Conservation (phyloP, 768 basidiomycete species). For the Hirschioporus abietinus region DNA sequence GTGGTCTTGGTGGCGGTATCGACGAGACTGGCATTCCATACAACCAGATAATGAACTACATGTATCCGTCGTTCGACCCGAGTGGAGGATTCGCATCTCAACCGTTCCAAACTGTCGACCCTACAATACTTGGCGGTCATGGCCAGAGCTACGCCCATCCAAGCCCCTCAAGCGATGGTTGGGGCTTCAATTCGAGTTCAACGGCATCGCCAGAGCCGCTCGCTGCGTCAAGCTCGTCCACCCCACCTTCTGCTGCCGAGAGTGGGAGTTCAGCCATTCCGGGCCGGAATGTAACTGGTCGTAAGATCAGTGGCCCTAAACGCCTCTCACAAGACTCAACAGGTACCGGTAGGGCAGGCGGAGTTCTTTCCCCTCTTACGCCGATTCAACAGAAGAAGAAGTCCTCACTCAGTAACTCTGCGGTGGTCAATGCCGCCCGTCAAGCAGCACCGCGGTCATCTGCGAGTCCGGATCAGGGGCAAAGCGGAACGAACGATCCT, state of each 20-base stretch:
- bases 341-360: constrained; percentile 3
- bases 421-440: constrained; percentile 21
- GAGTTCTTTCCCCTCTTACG: neutral
- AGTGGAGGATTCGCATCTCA: constrained; percentile 30
- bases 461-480: constrained; percentile 54
- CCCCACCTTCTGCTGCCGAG: constrained; percentile 61
- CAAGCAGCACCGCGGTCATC: constrained; percentile 42
- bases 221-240: constrained; percentile 62
- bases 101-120: constrained; percentile 82
- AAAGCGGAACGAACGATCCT: constrained; percentile 17
- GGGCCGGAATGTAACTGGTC: constrained; percentile 25
- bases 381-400: constrained; percentile 39
- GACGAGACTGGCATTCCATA: constrained; percentile 59
- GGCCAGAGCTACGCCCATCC: constrained; percentile 51
- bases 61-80: constrained; percentile 51
- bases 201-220: constrained; percentile 46
- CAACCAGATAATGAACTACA: constrained; percentile 59
- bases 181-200: constrained; percentile 59
- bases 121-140: constrained; percentile 68
- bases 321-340: constrained; percentile 45
- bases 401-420: constrained; percentile 29
- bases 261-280: constrained; percentile 22
- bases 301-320: constrained; percentile 66
- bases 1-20: constrained; percentile 20
- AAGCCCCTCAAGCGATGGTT: constrained; percentile 79